Base-by-base conservation (phyloP, 495 filamentous ascomycete genomes). In the Pyronema domesticum region DNA sequence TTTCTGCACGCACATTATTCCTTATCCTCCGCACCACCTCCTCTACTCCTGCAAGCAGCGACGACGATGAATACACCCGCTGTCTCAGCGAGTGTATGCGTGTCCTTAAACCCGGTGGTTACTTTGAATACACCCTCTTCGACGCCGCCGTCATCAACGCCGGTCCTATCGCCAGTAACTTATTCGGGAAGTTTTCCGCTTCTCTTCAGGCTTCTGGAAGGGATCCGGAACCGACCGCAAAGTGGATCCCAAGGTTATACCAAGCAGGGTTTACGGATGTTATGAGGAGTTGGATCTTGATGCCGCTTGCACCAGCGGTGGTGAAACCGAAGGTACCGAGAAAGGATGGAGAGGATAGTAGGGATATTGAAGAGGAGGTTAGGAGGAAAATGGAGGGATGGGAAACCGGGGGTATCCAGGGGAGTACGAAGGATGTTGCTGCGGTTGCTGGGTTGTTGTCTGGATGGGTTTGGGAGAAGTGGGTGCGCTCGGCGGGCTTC, bases 401-500 rank as follows among this genome's bases (percentile, higher is more conserved):
- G 17, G 48, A 76, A 76, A 64, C 65, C 36, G 61, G 69, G 44
- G 57, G 80, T 77, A 30, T 46, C 81, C 69, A 69, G 17, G 89
- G 87, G 2, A 84, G 78, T 48, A 83, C 84, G 0, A 77, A 79
- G 18, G 79, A 83, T 59, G 77, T 78, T 17, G 85, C 86, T 1
- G 79, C 74, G 55, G 72, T 95, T 47, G 80, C 86, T 0, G 87
- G 87, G 6, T 62, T 95, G 14, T 77, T 94, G 4, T 91, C 88
- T 10, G 79, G 81, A 23, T 94, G 89, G 86, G 77, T 81, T 60
- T 98, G 89, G 89, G 91, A 96, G 75, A 83, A 85, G 68, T 96
- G 91, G 91, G 76, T 95, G 68, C 70, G 89, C 62, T 81, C 89
- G 67, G 74, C 80, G 65, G 49, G 43, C 11, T 48, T 48, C 14